Conservation (phyloP, 345 rosid species). For the Sisymbrium irio region DNA sequence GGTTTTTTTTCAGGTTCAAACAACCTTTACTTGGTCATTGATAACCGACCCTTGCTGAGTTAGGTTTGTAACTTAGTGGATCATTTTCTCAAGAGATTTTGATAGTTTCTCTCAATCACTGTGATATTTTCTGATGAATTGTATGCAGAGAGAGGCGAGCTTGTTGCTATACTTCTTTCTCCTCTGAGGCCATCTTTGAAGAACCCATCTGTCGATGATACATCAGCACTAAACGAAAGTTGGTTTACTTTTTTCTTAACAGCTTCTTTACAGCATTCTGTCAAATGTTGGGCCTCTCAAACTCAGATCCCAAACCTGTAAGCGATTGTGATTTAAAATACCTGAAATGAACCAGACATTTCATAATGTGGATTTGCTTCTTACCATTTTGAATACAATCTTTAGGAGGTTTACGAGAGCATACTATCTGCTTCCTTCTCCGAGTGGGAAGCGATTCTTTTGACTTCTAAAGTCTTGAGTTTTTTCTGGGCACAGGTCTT, state of each 20-base stretch:
- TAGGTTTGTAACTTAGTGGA: slow-evolving; percentile 90
- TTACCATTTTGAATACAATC: slow-evolving; percentile 8
- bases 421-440: slow-evolving; percentile 70
- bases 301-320: slow-evolving; percentile 49
- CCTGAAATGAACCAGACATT: neutral
- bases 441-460: slow-evolving; percentile 85
- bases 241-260: slow-evolving; percentile 93
- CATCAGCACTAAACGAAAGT: slow-evolving; percentile 48
- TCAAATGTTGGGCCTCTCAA: slow-evolving; percentile 66
- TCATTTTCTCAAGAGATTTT: slow-evolving; percentile 20
- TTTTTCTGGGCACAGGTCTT: slow-evolving; percentile 93
- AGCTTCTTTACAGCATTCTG: slow-evolving; percentile 86
- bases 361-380: neutral
- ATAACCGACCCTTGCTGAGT: slow-evolving; percentile 98
- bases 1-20: slow-evolving; percentile 53
- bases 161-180: slow-evolving; percentile 83
- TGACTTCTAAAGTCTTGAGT: slow-evolving; percentile 69
- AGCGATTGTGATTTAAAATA: slow-evolving; percentile 16
- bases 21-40: slow-evolving; percentile 81
- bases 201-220: slow-evolving; percentile 42
- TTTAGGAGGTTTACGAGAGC: slow-evolving; percentile 64
- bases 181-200: slow-evolving; percentile 64
- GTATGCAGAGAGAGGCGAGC: slow-evolving; percentile 81
- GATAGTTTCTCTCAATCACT: slow-evolving; percentile 13
- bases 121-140: neutral